Evolutionary conservation across 2,329 filamentous ascomycete genomes (phyloP).

Genomic region (Stagonosporopsis cucurbitacearum): DNA sequence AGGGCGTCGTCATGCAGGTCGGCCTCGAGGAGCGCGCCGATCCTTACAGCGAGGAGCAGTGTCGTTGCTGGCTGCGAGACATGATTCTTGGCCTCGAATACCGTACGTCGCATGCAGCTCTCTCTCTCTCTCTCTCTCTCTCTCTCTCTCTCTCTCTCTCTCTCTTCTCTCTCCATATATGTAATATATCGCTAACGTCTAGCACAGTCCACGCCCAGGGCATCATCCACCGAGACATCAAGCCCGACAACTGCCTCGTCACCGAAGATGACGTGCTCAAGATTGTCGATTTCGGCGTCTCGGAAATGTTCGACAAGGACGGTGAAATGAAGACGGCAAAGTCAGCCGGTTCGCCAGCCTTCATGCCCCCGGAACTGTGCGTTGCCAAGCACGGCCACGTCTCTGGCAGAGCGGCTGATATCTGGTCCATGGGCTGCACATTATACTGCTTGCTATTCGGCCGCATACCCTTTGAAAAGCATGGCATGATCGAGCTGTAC

Average conservation of each 20-base stretch:
- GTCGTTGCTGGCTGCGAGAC: constrained; percentile 92
- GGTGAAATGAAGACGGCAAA: constrained; percentile 89
- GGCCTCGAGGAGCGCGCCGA: constrained; percentile 81
- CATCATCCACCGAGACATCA: constrained; percentile 95
- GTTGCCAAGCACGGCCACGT: constrained; percentile 84
- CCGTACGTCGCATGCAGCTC: constrained; percentile 59
- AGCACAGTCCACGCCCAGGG: constrained; percentile 84
- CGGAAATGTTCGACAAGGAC: constrained; percentile 94
- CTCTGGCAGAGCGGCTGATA: constrained; percentile 87
- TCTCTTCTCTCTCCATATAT: too few relatives aligned
- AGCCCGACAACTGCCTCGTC: constrained; percentile 92
- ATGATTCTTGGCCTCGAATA: constrained; percentile 95
- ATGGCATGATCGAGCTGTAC: constrained; percentile 83
- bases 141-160: neutral
- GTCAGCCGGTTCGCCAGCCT: constrained; percentile 92
- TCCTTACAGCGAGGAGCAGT: constrained; percentile 82
- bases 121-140: neutral
- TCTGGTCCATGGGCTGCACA: constrained; percentile 98
- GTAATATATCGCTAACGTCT: constrained; percentile 28
- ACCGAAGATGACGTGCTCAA: constrained; percentile 94
- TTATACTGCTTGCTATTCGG: constrained; percentile 93
- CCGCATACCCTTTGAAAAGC: constrained; percentile 81
- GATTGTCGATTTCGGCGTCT: constrained; percentile 98
- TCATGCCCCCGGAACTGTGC: constrained; percentile 91
- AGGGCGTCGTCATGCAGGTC: constrained; percentile 96